These are phyloP conservation scores for Crocinoboletus sp. DNA, from an alignment of 1,284 basidiomycete genomes.

Conservation along the genomic window DNA sequence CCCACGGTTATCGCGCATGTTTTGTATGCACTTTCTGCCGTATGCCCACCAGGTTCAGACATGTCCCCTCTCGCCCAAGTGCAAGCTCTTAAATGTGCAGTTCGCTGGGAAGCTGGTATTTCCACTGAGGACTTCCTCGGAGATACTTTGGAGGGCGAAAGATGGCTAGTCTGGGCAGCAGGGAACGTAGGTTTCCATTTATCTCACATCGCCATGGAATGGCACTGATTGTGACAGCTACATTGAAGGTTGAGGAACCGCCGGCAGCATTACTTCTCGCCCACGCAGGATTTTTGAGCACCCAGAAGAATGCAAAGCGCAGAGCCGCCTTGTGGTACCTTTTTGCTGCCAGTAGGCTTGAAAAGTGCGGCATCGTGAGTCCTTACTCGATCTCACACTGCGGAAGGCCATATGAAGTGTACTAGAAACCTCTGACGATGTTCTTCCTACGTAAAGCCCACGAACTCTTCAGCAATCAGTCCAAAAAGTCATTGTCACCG, in stretches of 20 bases:
- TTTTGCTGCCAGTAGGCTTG: constrained; percentile 64
- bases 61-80: constrained; percentile 58
- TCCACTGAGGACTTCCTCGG: constrained; percentile 52
- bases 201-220: background rate
- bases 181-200: constrained; percentile 52
- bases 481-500: constrained; percentile 59
- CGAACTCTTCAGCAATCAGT: constrained; percentile 48
- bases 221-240: constrained; percentile 24
- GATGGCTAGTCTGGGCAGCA: constrained; percentile 79
- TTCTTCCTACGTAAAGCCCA: constrained; percentile 69
- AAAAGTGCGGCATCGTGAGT: constrained; percentile 76
- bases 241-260: constrained; percentile 68
- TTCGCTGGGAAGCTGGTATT: constrained; percentile 72
- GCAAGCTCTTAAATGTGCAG: constrained; percentile 57
- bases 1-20: constrained; percentile 56
- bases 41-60: constrained; percentile 43
- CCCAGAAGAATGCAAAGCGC: constrained; percentile 49
- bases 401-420: constrained; percentile 1
- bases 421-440: constrained; percentile 77
- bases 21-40: constrained; percentile 49
- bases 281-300: constrained; percentile 68
- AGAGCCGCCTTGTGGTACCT: constrained; percentile 74
- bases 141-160: constrained; percentile 60
- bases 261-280: constrained; percentile 70
- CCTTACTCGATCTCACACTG: constrained; percentile 2